A percentile compares a stretch with the other conserved stretches of the same genome.
phyloP scores from a whole-genome alignment of 768 basidiomycete genomes.

The Collybia mongolica region DNA sequence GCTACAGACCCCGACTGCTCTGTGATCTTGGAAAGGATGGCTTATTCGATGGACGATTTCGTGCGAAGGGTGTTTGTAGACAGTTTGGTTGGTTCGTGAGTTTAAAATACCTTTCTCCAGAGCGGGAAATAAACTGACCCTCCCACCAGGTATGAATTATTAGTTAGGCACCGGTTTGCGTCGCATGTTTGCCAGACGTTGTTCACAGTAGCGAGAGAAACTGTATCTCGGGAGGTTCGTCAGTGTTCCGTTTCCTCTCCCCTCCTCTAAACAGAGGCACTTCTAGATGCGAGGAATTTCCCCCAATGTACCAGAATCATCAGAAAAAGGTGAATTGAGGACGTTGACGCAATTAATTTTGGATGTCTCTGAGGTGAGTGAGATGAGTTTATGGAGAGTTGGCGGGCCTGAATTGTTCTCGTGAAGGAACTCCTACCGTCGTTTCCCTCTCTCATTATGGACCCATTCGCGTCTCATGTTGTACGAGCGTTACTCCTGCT shows the following conservation, averaged over 20 bases:
- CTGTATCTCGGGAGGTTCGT: conserved; percentile 66
- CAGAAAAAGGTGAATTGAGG: conserved; percentile 65
- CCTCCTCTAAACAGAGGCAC: neutral
- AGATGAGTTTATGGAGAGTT: conserved; percentile 6
- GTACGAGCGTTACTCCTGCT: conserved; percentile 77
- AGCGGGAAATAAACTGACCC: neutral
- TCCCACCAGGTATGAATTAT: conserved; percentile 54
- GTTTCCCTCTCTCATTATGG: conserved; percentile 67
- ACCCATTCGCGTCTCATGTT: conserved; percentile 91
- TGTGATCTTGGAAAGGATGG: conserved; percentile 83
- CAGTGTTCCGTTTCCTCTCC: neutral
- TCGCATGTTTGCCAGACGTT: conserved; percentile 96
- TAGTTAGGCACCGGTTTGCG: conserved; percentile 83
- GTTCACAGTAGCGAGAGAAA: conserved; percentile 62
- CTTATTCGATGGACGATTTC: conserved; percentile 95
- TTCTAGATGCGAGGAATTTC: conserved; percentile 53
- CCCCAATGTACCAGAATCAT: conserved; percentile 42
- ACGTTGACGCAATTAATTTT: conserved; percentile 62
- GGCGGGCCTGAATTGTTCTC: neutral
- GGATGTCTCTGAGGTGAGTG: conserved; percentile 61
- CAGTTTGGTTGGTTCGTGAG: conserved; percentile 85
- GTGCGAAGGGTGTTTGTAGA: conserved; percentile 90
- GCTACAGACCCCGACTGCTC: conserved; percentile 96
- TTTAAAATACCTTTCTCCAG: conserved; percentile 16
- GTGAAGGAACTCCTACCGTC: conserved; percentile 67